phyloP scores from a whole-genome alignment of 2,329 filamentous ascomycete species.

The Botrytis fragariae region DNA sequence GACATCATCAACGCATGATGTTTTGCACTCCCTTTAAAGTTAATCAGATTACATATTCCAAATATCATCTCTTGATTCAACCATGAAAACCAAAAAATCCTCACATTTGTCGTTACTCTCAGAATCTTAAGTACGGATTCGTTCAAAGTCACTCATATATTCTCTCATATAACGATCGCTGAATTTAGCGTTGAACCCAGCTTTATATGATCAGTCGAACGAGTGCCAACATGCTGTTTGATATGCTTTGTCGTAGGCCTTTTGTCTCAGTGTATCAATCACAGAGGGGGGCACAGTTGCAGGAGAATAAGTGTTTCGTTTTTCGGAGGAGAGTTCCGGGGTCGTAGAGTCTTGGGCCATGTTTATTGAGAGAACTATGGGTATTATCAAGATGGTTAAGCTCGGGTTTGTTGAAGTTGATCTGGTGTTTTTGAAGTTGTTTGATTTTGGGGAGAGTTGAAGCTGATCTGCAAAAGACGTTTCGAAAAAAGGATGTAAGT shows the following conservation, averaged over 20 bases:
- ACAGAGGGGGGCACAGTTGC: too few species aligned
- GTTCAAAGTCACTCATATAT: neutral
- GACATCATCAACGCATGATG: neutral
- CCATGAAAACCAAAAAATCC: neutral
- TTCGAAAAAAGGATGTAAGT: neutral
- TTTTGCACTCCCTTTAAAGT: neutral
- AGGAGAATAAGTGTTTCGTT: too few species aligned
- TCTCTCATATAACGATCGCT: neutral
- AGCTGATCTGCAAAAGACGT: neutral
- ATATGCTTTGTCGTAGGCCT: neutral
- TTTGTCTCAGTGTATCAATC: too few species aligned
- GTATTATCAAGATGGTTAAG: too few species aligned
- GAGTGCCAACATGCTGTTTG: neutral
- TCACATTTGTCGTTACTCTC: neutral
- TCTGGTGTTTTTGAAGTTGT: too few species aligned
- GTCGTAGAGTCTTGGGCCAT: too few species aligned
- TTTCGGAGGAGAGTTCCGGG: too few species aligned
- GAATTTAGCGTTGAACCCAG: neutral
- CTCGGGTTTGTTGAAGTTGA: too few species aligned
- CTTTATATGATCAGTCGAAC: neutral
- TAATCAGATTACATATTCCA: neutral
- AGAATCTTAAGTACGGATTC: neutral
- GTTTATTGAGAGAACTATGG: too few species aligned
- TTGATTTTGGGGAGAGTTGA: too few species aligned
- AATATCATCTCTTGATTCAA: neutral